phyloP scores from a whole-genome alignment of 495 filamentous ascomycete genomes.

The Talaromyces ruber region DNA sequence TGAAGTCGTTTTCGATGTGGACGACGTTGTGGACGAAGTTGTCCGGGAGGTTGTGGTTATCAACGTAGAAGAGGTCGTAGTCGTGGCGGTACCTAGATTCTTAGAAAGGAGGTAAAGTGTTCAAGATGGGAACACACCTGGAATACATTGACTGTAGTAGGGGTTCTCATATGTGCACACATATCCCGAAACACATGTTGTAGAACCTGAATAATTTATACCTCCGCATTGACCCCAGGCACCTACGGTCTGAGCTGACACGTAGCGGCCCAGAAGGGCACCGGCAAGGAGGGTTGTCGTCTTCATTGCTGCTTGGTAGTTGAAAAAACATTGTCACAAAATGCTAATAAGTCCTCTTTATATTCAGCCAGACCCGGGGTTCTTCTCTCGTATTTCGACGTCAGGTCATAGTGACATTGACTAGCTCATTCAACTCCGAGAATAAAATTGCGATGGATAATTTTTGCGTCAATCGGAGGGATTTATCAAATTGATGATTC shows the following conservation, averaged over 20 bases:
- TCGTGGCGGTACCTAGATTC: neutral
- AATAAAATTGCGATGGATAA: neutral
- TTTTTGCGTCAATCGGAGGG: conserved; percentile 1
- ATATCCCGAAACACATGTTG: neutral
- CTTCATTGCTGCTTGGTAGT: neutral
- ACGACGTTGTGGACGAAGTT: neutral
- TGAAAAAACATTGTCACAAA: neutral
- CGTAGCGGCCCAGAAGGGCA: neutral
- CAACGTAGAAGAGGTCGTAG: neutral
- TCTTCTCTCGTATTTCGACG: neutral
- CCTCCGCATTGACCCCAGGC: neutral
- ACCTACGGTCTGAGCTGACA: neutral
- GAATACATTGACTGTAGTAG: neutral
- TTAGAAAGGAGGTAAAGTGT: neutral
- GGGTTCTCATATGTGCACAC: neutral
- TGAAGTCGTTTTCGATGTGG: neutral
- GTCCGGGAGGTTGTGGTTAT: neutral
- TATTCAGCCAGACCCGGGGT: neutral
- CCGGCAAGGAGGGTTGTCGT: neutral
- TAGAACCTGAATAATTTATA: neutral
- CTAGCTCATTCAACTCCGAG: neutral
- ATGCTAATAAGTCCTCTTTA: neutral
- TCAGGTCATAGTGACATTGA: neutral
- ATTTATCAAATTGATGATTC: neutral
- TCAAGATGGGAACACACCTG: neutral